Base-by-base conservation (phyloP, 805 yeast genomes). In the Metschnikowia cerradonensis region DNA sequence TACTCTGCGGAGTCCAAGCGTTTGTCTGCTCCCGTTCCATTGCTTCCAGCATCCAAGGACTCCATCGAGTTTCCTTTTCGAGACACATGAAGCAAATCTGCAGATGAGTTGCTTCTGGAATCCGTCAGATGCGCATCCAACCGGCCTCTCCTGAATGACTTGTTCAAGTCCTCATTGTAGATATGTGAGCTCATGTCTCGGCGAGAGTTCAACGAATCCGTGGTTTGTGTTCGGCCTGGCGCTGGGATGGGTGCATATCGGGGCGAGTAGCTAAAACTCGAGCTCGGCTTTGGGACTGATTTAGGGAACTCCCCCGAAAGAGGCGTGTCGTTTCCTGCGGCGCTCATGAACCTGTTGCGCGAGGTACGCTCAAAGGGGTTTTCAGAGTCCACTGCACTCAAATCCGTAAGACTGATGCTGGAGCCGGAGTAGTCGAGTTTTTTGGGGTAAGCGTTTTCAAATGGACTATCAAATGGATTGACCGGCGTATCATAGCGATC, bases 281-380 rank as follows among this genome's bases (percentile, higher is more conserved):
- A 10, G 20, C 13, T 20, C 23, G 40, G 23, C n/a, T 37, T 37
- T 4, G 23, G n/a, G 6, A 26, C 41, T 8, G 23, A 17, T 14
- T n/a, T 33, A 14, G 45, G 33, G 15, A 42, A 42, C 19, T 33
- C 23, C 31, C 20, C 8, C 10, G 30, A 14, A 8, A 36, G 14
- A 2, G 41, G 48, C 30, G 42, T 26, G 31, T 45, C 48, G 10
- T n/a, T 13, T 3, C 20, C 34, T 8, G 41, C 48, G 23, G 19
- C 38, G 10, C 20, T 37, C 35, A 45, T 37, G 32, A 45, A 45
- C 19, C 10, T 26, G n/a, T 30, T 37, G 3, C 48, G 48, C 2
- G 47, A 23, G 15, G 17, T 14, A n/a, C 37, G 6, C 13, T 43
- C 34, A 26, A 54, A 54, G 4, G 57, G 56, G 22, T 47, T 52